A percentile compares a stretch with the other conserved stretches of the same genome.
Evolutionary conservation across 2,329 filamentous ascomycete species (phyloP).

Genomic region (Neofusicoccum sp.): DNA sequence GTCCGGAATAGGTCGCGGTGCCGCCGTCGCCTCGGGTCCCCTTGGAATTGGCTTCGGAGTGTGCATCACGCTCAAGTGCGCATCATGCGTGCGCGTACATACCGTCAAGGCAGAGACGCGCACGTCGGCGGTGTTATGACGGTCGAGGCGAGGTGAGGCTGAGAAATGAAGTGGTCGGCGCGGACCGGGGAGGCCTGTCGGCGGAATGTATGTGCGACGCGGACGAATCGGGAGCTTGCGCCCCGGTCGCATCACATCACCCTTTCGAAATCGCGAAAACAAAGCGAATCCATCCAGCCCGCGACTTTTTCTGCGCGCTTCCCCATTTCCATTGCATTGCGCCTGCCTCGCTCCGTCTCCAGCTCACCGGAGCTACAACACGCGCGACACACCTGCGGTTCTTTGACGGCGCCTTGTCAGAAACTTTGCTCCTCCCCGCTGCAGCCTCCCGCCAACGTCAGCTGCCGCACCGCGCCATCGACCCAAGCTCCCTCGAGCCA

Average conservation of each 20-base stretch:
- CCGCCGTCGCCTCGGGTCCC: neutral
- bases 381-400: neutral
- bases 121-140: neutral
- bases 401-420: neutral
- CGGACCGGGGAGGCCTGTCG: neutral
- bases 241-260: conserved; percentile 17
- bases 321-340: neutral
- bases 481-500: conserved; percentile 2
- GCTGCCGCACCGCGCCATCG: conserved; percentile 13
- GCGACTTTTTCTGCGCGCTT: conserved; percentile 1
- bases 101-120: neutral
- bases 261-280: conserved; percentile 8
- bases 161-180: neutral
- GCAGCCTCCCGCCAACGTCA: conserved; percentile 9
- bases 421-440: neutral
- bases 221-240: neutral
- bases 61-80: neutral
- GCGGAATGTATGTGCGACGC: conserved; percentile 8
- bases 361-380: neutral
- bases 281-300: conserved; percentile 6
- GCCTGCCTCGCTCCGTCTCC: neutral
- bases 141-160: too few species aligned
- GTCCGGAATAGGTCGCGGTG: neutral
- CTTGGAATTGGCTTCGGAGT: neutral
- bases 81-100: neutral